phyloP scores from a whole-genome alignment of 1,284 basidiomycete species.

The Tylopilus sp. region DNA sequence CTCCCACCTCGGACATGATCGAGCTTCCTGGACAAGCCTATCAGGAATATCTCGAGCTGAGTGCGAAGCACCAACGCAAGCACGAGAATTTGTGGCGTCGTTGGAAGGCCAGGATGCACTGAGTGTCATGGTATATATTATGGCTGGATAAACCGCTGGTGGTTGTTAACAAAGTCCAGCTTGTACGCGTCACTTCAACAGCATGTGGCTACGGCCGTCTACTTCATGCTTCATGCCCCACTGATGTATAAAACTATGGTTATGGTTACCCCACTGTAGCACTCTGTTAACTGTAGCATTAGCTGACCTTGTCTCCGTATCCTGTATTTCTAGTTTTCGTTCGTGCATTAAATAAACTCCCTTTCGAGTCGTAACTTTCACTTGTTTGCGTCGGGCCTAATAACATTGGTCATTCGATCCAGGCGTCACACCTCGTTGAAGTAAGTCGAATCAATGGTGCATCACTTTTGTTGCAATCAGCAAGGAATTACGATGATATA shows the following conservation, averaged over 20 bases:
- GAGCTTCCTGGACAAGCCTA: constrained; percentile 68
- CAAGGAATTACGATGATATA: constrained; percentile 13
- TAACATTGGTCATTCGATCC: too few species aligned
- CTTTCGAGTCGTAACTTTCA: too few species aligned
- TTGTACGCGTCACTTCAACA: not conserved
- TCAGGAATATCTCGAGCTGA: constrained; percentile 63
- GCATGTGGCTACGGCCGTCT: not conserved
- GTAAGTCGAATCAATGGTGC: not conserved
- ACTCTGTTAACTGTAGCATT: constrained; percentile 38
- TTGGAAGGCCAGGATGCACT: constrained; percentile 50
- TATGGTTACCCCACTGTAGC: constrained; percentile 21
- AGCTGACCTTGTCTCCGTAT: constrained; percentile 19
- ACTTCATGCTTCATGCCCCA: constrained; percentile 12
- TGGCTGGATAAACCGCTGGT: not conserved
- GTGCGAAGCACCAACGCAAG: constrained; percentile 58
- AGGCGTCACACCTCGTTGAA: not conserved
- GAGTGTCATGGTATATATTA: not conserved
- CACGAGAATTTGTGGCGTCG: constrained; percentile 66
- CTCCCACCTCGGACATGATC: constrained; percentile 63
- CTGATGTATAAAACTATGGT: constrained; percentile 9
- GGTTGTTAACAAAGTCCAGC: not conserved
- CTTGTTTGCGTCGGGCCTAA: too few species aligned
- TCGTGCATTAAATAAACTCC: too few species aligned
- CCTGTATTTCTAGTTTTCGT: constrained; percentile 36
- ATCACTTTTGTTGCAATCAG: constrained; percentile 8